Percentiles rank a stretch among this genome's conserved stretches.
Conservation (phyloP, 306 rosid genomes). For the Sophora flavescens region DNA sequence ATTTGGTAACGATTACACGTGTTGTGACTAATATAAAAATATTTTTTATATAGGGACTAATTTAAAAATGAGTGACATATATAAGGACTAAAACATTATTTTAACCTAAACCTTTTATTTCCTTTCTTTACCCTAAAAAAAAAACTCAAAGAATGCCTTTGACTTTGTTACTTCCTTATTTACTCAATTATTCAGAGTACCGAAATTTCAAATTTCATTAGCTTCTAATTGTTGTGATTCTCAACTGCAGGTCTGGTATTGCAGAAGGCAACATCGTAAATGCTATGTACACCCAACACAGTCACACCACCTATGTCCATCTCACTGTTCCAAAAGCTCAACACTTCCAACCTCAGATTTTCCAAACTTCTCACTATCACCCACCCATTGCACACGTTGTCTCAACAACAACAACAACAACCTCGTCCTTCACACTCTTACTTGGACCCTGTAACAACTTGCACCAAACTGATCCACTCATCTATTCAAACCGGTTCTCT, state of each 20-base stretch:
- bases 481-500: conserved; percentile 45
- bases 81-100: too few relatives aligned
- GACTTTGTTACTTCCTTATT: too few relatives aligned
- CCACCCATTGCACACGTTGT: conserved; percentile 25
- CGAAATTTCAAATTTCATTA: not conserved
- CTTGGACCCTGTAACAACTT: conserved; percentile 42
- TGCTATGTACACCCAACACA: not conserved
- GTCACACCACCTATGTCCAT: not conserved
- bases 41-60: too few relatives aligned
- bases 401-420: conserved; percentile 23
- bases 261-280: too few relatives aligned
- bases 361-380: conserved; percentile 1
- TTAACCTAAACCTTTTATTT: too few relatives aligned
- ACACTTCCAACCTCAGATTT: conserved; percentile 6
- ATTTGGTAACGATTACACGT: too few relatives aligned
- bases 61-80: too few relatives aligned
- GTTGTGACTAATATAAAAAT: too few relatives aligned
- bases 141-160: too few relatives aligned
- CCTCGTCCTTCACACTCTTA: conserved; percentile 19
- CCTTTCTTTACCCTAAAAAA: too few relatives aligned
- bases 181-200: too few relatives aligned
- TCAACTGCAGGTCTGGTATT: too few relatives aligned
- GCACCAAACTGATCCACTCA: conserved; percentile 46
- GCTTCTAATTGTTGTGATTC: not conserved
- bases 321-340: conserved; percentile 8